Base-by-base conservation (phyloP, 345 rosid genomes). In the Aquilaria malaccensis region DNA sequence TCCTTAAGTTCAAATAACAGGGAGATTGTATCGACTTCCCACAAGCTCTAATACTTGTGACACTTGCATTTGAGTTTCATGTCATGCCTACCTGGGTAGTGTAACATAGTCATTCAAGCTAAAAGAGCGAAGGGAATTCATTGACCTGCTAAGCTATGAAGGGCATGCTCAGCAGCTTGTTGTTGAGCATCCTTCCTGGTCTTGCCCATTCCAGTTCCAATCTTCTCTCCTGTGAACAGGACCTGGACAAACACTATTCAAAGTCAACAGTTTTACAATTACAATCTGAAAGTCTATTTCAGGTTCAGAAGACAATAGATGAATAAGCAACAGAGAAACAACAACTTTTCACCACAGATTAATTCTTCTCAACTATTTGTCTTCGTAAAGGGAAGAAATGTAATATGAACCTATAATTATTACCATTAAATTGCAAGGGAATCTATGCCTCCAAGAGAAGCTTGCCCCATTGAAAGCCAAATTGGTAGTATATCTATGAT, bases 181-280 rank as follows among this genome's bases (percentile, higher is more conserved):
- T 88, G 99, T 71, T 91, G 96, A 52, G 99, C 98, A 77, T 91
- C 96, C 75, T 84, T 88, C 80, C 89, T 80, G 15, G 98, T 95
- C 81, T 83, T 95, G 47, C 91, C 99, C 98, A 95, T 88, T 61
- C 99, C 99, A 82, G 71, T 83, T 73, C 84, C 98, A 64, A 95
- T 88, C 88, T 88, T 91, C 78, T 95, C 99, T 13, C 97, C 97
- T 7, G 45, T 33, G 15, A 15, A 22, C 52, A 52, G 46, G 31
- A 61, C 43, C 43, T 37, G 43, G 43, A 37, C 7, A 37, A 37
- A 37, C 7, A 37, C 7, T 0, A 37, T 4, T 5, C 43, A 37
- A 37, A 37, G 43, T 37, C 43, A 56, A 56, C 52, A 12, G 14
- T 1, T 11, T 3, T 49, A 50, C 30, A 30, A 30, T 4, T 49